Conservation (phyloP, 192 early-diverging fungal genomes). For the Coemansia javaensis region DNA sequence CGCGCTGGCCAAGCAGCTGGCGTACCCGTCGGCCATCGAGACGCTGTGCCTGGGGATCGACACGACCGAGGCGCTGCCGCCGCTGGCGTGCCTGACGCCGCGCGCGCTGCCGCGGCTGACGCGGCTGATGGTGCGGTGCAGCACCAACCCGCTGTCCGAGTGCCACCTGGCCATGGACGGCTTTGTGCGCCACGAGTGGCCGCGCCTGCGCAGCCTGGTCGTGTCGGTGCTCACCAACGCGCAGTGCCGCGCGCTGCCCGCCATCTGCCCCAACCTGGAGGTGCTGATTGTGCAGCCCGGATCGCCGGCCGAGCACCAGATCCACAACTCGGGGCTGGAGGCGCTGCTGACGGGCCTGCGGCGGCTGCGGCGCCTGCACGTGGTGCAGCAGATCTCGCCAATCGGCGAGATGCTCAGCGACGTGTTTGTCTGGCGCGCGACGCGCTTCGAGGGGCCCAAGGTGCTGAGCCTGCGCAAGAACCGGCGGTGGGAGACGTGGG, state of each 20-base stretch:
- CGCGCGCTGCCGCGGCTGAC: slow-evolving; percentile 38
- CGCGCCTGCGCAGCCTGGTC: slow-evolving; percentile 40
- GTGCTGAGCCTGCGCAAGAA: slow-evolving; percentile 42
- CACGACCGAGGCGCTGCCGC: slow-evolving; percentile 39
- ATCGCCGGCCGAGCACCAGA: slow-evolving; percentile 46
- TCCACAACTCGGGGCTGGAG: slow-evolving; percentile 48
- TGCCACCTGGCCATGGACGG: slow-evolving; percentile 40
- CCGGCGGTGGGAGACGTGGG: slow-evolving; percentile 49
- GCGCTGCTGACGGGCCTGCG: slow-evolving; percentile 35
- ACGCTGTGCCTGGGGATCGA: slow-evolving; percentile 49
- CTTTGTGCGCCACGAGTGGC: slow-evolving; percentile 44
- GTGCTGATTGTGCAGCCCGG: slow-evolving; percentile 50
- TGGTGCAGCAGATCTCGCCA: slow-evolving; percentile 50
- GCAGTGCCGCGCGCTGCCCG: slow-evolving; percentile 30
- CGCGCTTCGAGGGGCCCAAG: slow-evolving; percentile 40
- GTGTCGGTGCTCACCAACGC: slow-evolving; percentile 46
- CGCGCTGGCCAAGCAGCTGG: slow-evolving; percentile 40
- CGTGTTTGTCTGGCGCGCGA: slow-evolving; percentile 46
- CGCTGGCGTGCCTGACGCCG: slow-evolving; percentile 38
- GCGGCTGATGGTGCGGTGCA: slow-evolving; percentile 50
- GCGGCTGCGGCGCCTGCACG: slow-evolving; percentile 29
- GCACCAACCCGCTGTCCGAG: slow-evolving; percentile 35
- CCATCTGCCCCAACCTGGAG: slow-evolving; percentile 35
- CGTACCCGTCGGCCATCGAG: slow-evolving; percentile 44
- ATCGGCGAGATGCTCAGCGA: slow-evolving; percentile 52